phyloP scores from a whole-genome alignment of 2,329 filamentous ascomycete genomes.

The Phaeosphaeria sp. region DNA sequence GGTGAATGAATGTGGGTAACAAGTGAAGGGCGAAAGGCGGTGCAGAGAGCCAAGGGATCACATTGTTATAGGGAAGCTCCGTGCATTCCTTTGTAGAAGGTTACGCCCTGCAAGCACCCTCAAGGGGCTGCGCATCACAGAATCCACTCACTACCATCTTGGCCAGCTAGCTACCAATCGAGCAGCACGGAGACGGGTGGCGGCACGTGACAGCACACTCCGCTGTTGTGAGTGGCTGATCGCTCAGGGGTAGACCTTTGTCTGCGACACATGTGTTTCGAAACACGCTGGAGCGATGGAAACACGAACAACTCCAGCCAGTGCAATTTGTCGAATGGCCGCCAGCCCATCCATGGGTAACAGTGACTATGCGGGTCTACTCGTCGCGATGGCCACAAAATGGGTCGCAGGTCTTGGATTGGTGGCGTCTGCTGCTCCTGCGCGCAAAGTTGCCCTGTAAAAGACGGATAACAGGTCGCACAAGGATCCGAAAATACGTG shows the following conservation, averaged over 20 bases:
- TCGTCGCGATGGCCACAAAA: background rate
- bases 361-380: background rate
- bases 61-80: conserved; percentile 15
- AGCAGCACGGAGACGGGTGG: background rate
- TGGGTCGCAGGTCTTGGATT: background rate
- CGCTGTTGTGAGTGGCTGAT: conserved; percentile 23
- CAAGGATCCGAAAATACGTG: background rate
- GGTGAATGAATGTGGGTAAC: conserved; percentile 5
- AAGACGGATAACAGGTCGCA: background rate
- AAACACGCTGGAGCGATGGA: conserved; percentile 19
- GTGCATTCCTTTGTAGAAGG: conserved; percentile 9
- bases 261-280: conserved; percentile 22
- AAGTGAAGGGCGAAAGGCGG: conserved; percentile 18
- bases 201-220: conserved; percentile 17
- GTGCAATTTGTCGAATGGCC: conserved; percentile 7
- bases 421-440: background rate
- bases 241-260: background rate
- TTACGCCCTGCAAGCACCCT: background rate
- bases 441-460: background rate
- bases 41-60: conserved; percentile 11
- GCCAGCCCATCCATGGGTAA: conserved; percentile 3
- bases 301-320: conserved; percentile 29
- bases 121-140: conserved; percentile 2
- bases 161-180: conserved; percentile 15
- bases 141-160: background rate